Evolutionary conservation across 768 basidiomycete species (phyloP), one percentile per base, ranked within the genome.

Genomic region (Lentinula guzmanii): DNA sequence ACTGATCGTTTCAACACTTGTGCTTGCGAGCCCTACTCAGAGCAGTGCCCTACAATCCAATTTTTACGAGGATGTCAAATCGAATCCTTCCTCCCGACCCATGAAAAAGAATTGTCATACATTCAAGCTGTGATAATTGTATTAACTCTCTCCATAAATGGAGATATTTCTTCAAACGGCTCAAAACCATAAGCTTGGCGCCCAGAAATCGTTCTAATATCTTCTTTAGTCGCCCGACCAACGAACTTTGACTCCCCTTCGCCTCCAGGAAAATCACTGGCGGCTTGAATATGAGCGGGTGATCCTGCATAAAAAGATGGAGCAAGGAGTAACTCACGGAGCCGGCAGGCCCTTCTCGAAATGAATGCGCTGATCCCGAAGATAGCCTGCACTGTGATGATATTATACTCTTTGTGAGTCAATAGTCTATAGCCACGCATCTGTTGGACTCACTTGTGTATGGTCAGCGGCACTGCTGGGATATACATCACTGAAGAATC

Each of bases 401-500:
- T 24, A 24, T 24, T 24, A 24, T 24, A 24, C 24, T 24, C 24
- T 34, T 54, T 33, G 4, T 16, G 53, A 10, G 46, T 57, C 31
- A 33, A 39, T 6, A 2, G n/a, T 21, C 18, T 21, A 35, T 6
- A 18, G 31, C 8, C 4, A 65, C 24, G 24, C 24, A 24, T 24
- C 24, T 24, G 24, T 24, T 24, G 24, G 24, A 24, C 76, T 65
- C 62, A 82, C 80, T 83, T 85, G 63, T 78, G 70, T 31, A 77
- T 7, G 0, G 82, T 84, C 24, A 84, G 66, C 1, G 83, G 82
- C 0, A 77, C 79, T 10, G 82, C 80, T 8, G 82, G 83, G 42
- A 83, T 85, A 55, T 85, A 85, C 52, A 85, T 57, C 7, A 85
- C 83, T 0, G 82, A 83, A 0, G 83, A 85, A 65, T 85, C 83